These are phyloP conservation scores for Immersiella caudata DNA, from an alignment of 495 filamentous ascomycete genomes.

Conservation along the genomic window DNA sequence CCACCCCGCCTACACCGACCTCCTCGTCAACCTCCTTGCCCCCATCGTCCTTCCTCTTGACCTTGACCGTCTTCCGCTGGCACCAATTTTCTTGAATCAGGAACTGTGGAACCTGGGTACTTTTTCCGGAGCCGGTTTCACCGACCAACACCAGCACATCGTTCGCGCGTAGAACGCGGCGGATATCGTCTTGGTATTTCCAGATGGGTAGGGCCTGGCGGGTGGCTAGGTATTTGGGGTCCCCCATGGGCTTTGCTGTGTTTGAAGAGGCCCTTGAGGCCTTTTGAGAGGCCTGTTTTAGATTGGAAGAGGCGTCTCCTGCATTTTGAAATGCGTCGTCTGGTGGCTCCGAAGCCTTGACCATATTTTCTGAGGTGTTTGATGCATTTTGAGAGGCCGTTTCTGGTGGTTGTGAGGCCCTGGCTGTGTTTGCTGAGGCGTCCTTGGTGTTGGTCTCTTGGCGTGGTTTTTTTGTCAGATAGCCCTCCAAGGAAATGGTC, in stretches of 20 bases:
- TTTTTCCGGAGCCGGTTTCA: conserved; percentile 96
- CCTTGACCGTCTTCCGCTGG: conserved; percentile 55
- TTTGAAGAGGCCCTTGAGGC: not conserved
- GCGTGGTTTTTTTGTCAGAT: conserved; percentile 40
- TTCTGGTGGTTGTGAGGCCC: too few species aligned
- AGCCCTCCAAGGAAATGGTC: conserved; percentile 45
- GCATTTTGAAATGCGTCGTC: not conserved
- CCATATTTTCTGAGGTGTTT: conserved; percentile 1
- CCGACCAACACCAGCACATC: conserved; percentile 86
- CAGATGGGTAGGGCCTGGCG: conserved; percentile 79
- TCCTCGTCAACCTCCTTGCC: conserved; percentile 55
- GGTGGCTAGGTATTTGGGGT: conserved; percentile 39
- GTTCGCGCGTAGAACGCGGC: conserved; percentile 61
- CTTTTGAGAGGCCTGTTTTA: not conserved
- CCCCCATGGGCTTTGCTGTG: conserved; percentile 21
- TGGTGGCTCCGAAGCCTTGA: too few species aligned
- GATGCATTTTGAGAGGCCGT: conserved; percentile 18
- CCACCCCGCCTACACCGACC: conserved; percentile 73
- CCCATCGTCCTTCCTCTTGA: conserved; percentile 41
- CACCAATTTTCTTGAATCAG: conserved; percentile 81
- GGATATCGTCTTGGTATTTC: conserved; percentile 69
- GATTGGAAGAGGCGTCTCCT: not conserved
- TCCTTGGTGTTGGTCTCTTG: too few species aligned
- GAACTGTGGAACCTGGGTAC: conserved; percentile 94
- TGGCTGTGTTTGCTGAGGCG: too few species aligned